Base-by-base conservation (phyloP, 805 yeast species). In the Candida sonorensis region DNA sequence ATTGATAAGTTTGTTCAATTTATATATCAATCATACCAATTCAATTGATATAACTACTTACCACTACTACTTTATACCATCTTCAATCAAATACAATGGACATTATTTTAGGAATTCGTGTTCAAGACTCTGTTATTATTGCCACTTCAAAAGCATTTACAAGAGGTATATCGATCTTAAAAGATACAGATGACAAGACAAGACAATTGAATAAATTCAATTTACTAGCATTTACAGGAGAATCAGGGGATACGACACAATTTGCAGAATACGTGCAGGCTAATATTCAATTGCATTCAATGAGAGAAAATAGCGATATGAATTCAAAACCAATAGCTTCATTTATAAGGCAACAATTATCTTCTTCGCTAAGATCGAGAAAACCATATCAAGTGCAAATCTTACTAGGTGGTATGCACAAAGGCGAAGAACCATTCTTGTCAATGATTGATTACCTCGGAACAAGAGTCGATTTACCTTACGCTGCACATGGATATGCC, bases 401-500 rank as follows among this genome's bases (percentile, higher is more conserved):
- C n/a, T 67, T 92, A 38, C 62, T 92, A 39, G 98, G 82, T 26
- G 97, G 97, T 9, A 78, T 67, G 55, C 90, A 86, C 50, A 41
- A 46, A 19, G 48, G 49, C 12, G 41, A 39, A 7, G 57, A 51
- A 26, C 86, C 97, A 24, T 64, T 72, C 31, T 68, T 92, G 49
- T 79, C 82, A 51, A 86, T 90, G 80, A 82, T 92, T 45, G 98
- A 92, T 56, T 92, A 92, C 57, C 64, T 92, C 44, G 98, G 98
- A 7, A 84, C 98, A 3, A 76, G 80, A 44, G 94, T 80, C 11
- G 85, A 80, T 39, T 67, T 92, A 37, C 97, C 98, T 11, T 92
- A 92, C 54, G 95, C 94, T 12, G 97, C 97, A 2, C 98, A 92
- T 57, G 98, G 98, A 10, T 92, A 92, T 53, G 95, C 97, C n/a